Percentiles rank a stretch among this genome's conserved stretches.
These are phyloP conservation scores for Gossypium gossypioides DNA, from an alignment of 441 rosid species.

Conservation along the genomic window DNA sequence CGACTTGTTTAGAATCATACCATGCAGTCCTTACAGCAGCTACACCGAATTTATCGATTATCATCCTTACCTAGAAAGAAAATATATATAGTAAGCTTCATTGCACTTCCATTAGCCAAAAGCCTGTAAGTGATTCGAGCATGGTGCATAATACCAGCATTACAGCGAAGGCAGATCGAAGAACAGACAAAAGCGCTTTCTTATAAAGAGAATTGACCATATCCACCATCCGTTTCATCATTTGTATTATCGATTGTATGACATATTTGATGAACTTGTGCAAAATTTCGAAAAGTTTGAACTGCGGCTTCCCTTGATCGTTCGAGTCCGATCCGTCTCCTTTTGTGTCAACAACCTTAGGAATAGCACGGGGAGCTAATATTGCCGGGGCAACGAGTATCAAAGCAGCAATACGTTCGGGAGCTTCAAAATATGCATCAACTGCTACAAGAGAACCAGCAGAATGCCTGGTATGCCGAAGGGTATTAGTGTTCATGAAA, in stretches of 20 bases:
- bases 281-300: constrained; percentile 27
- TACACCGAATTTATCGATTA: constrained; percentile 59
- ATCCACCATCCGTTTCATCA: constrained; percentile 36
- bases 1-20: constrained; percentile 54
- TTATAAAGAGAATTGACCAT: constrained; percentile 47
- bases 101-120: background rate
- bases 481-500: constrained; percentile 7
- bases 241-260: constrained; percentile 22
- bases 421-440: constrained; percentile 78
- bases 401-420: constrained; percentile 72
- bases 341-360: constrained; percentile 22
- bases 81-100: background rate
- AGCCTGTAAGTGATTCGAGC: constrained; percentile 10
- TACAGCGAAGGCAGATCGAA: constrained; percentile 54
- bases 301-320: constrained; percentile 14
- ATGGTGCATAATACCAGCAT: constrained; percentile 51
- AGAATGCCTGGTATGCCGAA: constrained; percentile 52
- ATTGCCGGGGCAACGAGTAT: constrained; percentile 91
- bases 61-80: constrained; percentile 47
- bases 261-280: constrained; percentile 27
- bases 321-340: constrained; percentile 22
- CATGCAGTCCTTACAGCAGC: constrained; percentile 64
- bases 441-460: constrained; percentile 80
- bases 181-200: constrained; percentile 49
- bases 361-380: constrained; percentile 43